Base-by-base conservation (phyloP, 495 filamentous ascomycete species). In the Penicillium crystallinum region DNA sequence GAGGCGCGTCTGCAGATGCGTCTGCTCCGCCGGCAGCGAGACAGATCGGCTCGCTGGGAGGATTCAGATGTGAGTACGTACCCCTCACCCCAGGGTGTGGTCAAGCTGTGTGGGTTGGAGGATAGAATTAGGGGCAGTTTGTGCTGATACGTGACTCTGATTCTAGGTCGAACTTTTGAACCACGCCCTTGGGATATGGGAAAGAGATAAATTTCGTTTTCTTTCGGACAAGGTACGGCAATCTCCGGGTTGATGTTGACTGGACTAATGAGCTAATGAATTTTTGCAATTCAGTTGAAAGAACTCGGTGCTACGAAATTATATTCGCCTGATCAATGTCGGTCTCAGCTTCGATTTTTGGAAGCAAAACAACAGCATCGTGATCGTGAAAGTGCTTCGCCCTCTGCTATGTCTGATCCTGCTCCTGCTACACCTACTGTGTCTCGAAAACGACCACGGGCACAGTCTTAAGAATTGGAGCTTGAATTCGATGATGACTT, bases 1-100 rank as follows among this genome's bases (percentile, higher is more conserved):
- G 83, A 88, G 46, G 82, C 86, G 3, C 79, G 85, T 4, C 68
- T 89, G 40, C 86, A 89, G 67, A 89, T 89, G 86, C 79, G 86
- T 14, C 80, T 84, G 61, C 79, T 83, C 53, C 74, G 86, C 21
- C 72, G 87, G 34, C 78, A 82, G 36, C 84, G 85, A 62, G 78
- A 83, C 45, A 64, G 67, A 19, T 69, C 81, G 63, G 71, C 81
- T 11, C 74, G 79, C 4, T 89, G 86, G 86, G 82, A 83, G 41
- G 78, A 83, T 43, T 72, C 75, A 47, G 86, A 89, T 77, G 81
- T 84, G 72, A 71, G 81, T 77, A 73, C 56, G 72, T 76, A 56
- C 35, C 19, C 54, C 61, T 12, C 42, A 34, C 19, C 18, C 14
- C n/a, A 42, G 41, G 7, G 7, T 33, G 21, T 50, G 6, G 23